Evolutionary conservation across 2,329 filamentous ascomycete genomes (phyloP), one percentile per base, ranked within the genome.

Genomic region (Epicoccum nigrum): DNA sequence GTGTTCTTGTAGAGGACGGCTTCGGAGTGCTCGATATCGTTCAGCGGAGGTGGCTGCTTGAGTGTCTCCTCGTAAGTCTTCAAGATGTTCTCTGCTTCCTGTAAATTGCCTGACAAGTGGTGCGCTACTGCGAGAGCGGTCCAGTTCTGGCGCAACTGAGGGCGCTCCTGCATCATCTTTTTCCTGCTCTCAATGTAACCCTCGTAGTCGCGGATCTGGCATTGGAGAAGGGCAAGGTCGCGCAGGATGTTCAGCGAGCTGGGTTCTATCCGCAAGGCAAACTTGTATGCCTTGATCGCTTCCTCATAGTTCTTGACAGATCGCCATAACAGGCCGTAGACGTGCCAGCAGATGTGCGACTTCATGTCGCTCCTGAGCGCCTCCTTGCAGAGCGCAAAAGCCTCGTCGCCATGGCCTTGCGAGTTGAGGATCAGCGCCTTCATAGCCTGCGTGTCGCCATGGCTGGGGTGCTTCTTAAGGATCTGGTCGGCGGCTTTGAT

Each of bases 341-440:
- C 94, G 76, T 99, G 95, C 94, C 94, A 99, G 81, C 92, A 97
- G 67, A 99, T 92, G 76, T 97, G 93, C 67, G 92, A 97, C 79
- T 95, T 97, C 92, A 99, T 97, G 74, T 97, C 92, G 67, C 92
- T 91, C 62, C 88, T 92, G 65, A 99, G 81, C 27, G 95, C 94
- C 60, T 92, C 84, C 78, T 97, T 99, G 68, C 90, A 93, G 53
- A 99, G 82, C 37, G 87, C 85, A 73, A 99, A 99, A 0, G 95
- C 95, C 77, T 99, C 94, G 51, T 96, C 91, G 23, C 88, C 87
- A 77, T 96, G 93, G 63, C 92, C 91, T 76, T 93, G 88, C 35
- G 89, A 88, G 74, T 96, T 97, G 75, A 97, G 85, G 63, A 97
- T 97, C 62, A 99, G 81, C 49, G 94, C 93, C 79, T 99, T 99